Base-by-base conservation (phyloP, 495 filamentous ascomycete species). In the Penicillium arizonense region DNA sequence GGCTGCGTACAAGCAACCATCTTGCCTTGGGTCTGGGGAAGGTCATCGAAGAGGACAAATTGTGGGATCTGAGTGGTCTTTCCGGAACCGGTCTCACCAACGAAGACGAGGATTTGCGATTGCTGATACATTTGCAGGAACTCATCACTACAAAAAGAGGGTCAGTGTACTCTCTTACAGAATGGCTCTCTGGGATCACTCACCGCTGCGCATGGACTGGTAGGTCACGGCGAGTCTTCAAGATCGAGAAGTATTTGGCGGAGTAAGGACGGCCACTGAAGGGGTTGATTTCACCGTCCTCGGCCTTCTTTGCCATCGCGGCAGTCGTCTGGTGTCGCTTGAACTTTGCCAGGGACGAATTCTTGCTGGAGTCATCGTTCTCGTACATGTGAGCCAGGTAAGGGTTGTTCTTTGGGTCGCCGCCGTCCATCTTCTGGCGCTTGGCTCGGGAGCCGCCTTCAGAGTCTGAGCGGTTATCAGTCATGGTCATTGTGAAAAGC, bases 61-160 rank as follows among this genome's bases (percentile, higher is more conserved):
- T 99, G 95, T 0, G 95, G 95, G 48, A 99, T 97, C 72, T 99
- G 95, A 0, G 94, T 98, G 0, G 94, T 98, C 73, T 98, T 98
- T 70, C 94, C 94, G 58, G 94, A 98, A 86, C 94, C 94, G 3
- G 94, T 98, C 77, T 98, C 94, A 75, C 95, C 95, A 52, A 99
- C 95, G 62, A 99, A 96, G 62, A 99, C 94, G 23, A 99, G 81
- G 55, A 97, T 96, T 67, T 97, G 95, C 10, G 85, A 87, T 65
- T 87, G 83, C 55, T 97, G 95, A 71, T 94, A 99, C 59, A 92
- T 80, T 58, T 89, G 78, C 35, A 99, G 77, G 71, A 99, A 99
- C 67, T 97, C 91, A 69, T 94, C 87, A 65, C 92, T 91, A 42
- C 8, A 55, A 11, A 46, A 3, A 34, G 36, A 45, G 28, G 48